Evolutionary conservation across 805 yeast genomes (phyloP), one percentile per base, ranked within the genome.

Genomic region (Candida boleticola): DNA sequence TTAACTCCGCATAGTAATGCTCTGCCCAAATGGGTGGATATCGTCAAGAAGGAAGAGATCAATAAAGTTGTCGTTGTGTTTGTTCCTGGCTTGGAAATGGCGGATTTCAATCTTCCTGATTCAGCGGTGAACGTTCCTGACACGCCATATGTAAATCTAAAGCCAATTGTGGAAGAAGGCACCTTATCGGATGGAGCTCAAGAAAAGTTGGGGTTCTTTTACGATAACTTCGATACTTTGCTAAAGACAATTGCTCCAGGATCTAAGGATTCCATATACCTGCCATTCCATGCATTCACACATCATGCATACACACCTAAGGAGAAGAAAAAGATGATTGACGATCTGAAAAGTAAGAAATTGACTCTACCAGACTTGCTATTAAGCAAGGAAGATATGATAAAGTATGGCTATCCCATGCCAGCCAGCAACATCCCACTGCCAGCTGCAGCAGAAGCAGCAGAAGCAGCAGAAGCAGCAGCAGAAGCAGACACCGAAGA

Each of bases 181-280:
- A 20, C 5, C 9, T 5, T 6, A 31, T 18, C 5, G 10, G 38
- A 41, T 25, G 40, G 44, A 1, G 41, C 44, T 11, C 29, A 48
- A 19, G 20, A 38, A 16, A 32, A 45, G 4, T 58, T 71, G 37
- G 40, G 59, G 2, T 66, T 68, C 39, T 59, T 80, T 38, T 42
- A 60, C 3, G 47, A 61, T 0, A 55, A 59, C 2, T 83, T 82
- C 50, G 53, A 60, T 0, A 50, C 63, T 23, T 53, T 71, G 10
- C 58, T 81, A 37, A 83, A 83, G 0, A 61, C 83, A 1, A 54
- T 61, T 21, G 70, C 82, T 4, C 95, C 96, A 0, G 96, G 95
- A 0, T 74, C 80, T 3, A 75, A 74, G 47, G 79, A 73, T 32
- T 71, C 76, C 7, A 57, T 79, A 27, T 79, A 66, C 53, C 82